These are phyloP conservation scores for Elsinoe necatrix DNA, from an alignment of 2,329 filamentous ascomycete species.

Conservation along the genomic window DNA sequence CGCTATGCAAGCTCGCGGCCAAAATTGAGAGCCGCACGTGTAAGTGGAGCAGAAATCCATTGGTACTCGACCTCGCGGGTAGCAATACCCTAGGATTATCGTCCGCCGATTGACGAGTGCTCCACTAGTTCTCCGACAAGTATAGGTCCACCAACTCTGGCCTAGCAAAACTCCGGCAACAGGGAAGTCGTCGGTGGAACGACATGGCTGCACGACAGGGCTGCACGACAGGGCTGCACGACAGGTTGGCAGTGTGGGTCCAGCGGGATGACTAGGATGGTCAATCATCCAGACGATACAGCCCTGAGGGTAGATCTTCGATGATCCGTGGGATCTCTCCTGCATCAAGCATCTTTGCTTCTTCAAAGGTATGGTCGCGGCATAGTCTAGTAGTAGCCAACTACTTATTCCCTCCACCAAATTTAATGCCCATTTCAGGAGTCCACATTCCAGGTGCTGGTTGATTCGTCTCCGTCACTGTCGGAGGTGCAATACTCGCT, in stretches of 20 bases:
- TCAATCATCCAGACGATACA: not conserved
- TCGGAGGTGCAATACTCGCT: slow-evolving; percentile 23
- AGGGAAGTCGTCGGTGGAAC: slow-evolving; percentile 21
- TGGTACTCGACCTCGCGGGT: no score
- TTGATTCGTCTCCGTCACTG: slow-evolving; percentile 22
- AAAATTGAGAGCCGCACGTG: no score
- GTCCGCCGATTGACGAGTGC: no score
- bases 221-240: not conserved
- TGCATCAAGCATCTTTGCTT: not conserved
- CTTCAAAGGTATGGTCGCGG: not conserved
- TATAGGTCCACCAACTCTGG: no score
- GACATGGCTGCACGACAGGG: slow-evolving; percentile 30
- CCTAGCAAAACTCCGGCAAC: no score
- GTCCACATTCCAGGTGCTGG: slow-evolving; percentile 58
- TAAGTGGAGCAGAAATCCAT: no score
- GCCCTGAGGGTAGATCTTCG: not conserved
- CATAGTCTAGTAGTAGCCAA: slow-evolving; percentile 23
- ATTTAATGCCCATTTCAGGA: slow-evolving; percentile 72
- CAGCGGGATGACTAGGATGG: not conserved
- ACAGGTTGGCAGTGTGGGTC: no score
- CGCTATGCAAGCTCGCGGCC: no score
- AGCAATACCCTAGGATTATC: no score
- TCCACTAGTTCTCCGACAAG: no score
- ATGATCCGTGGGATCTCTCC: slow-evolving; percentile 17
- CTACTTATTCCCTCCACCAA: slow-evolving; percentile 43